phyloP scores from a whole-genome alignment of 148 eudicot species.

The Camellia japonica region DNA sequence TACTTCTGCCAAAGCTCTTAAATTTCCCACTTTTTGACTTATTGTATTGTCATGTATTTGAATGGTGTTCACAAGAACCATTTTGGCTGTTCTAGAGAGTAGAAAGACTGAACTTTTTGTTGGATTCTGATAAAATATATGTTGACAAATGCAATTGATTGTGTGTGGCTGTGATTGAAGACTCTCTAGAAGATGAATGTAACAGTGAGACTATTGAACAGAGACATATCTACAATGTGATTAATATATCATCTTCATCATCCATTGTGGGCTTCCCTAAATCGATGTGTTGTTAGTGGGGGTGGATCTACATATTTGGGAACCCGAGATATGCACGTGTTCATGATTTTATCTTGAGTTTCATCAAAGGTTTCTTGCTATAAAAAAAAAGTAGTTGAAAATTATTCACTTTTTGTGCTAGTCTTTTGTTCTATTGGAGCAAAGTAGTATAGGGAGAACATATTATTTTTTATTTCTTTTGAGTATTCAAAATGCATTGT shows the following conservation, averaged over 20 bases:
- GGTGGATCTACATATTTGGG: no score
- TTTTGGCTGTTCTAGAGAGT: neutral
- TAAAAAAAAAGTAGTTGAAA: slow-evolving; percentile 2
- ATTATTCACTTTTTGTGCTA: slow-evolving; percentile 23
- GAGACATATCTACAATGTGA: slow-evolving; percentile 29
- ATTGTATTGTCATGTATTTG: slow-evolving; percentile 47
- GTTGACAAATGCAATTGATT: slow-evolving; percentile 22
- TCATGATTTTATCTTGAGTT: no score
- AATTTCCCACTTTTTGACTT: slow-evolving; percentile 70
- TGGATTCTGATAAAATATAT: slow-evolving; percentile 14
- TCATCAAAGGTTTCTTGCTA: neutral
- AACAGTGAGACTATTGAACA: slow-evolving; percentile 35
- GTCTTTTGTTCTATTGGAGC: slow-evolving; percentile 3
- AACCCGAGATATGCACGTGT: no score
- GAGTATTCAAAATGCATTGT: no score
- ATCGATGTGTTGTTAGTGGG: no score
- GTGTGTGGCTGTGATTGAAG: slow-evolving; percentile 22
- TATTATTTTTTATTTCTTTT: no score
- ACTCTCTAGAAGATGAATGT: slow-evolving; percentile 38
- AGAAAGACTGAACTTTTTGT: slow-evolving; percentile 11
- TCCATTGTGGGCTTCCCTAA: slow-evolving; percentile 27
- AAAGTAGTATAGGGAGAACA: slow-evolving; percentile 4
- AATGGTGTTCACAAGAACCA: slow-evolving; percentile 1
- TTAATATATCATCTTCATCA: slow-evolving; percentile 2
- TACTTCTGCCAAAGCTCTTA: slow-evolving; percentile 50